phyloP scores from a whole-genome alignment of 116 monocot species.

The Trichopus zeylanicus region DNA sequence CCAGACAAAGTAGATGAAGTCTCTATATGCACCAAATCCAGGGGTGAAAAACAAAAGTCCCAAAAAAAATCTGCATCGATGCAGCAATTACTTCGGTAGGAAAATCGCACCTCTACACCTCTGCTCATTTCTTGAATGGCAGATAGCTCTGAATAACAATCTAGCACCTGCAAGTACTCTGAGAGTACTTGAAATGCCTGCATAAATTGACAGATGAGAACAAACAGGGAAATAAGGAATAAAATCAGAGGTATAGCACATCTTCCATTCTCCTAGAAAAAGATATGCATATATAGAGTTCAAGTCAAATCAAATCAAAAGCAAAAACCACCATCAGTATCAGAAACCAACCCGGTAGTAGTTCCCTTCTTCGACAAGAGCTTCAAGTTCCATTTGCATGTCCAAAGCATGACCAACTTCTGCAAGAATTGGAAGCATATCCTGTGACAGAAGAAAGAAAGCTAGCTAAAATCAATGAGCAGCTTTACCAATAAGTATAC shows the following conservation, averaged over 20 bases:
- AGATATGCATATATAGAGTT: background rate
- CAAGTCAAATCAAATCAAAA: background rate
- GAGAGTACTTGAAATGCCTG: constrained; percentile 94
- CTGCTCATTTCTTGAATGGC: constrained; percentile 82
- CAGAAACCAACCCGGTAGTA: constrained; percentile 51
- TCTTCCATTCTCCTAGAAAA: background rate
- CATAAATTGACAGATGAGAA: background rate
- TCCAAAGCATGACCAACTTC: constrained; percentile 84
- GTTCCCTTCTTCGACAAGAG: constrained; percentile 74
- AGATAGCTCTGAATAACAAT: constrained; percentile 73
- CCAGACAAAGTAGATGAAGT: background rate
- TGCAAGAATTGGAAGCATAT: constrained; percentile 83
- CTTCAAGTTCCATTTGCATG: constrained; percentile 85
- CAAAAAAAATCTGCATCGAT: background rate
- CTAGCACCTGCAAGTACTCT: constrained; percentile 92
- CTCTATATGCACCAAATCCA: background rate
- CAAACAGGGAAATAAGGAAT: background rate
- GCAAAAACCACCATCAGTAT: background rate
- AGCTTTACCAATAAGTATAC: background rate
- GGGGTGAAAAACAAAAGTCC: background rate
- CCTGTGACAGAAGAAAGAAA: constrained; percentile 42
- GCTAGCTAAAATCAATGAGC: background rate
- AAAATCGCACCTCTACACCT: constrained; percentile 66
- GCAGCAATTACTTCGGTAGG: constrained; percentile 3
- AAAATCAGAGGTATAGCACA: background rate